Base-by-base conservation (phyloP, 2,329 filamentous ascomycete genomes). In the Westerdykella sp. region DNA sequence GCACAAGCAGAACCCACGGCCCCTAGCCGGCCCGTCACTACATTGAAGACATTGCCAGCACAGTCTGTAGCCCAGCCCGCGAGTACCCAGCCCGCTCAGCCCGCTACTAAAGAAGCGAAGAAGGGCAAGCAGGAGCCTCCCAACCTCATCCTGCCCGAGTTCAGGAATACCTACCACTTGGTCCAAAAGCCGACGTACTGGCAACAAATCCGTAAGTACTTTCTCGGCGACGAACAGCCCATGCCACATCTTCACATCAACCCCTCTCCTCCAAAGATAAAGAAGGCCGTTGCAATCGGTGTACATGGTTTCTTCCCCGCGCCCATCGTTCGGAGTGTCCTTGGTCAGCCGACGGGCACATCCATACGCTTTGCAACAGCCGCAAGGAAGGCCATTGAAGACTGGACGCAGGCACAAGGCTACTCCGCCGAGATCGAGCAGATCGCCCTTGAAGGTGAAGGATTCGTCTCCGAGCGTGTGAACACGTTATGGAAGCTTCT, bases 241-340 rank as follows among this genome's bases (percentile, higher is more conserved):
- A 65, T 75, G 6, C 73, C 79, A 3, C 75, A 96, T 62, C 80
- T 96, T 5, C 84, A 81, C 52, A 77, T 87, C 25, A 70, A 80
- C 6, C 81, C 81, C 36, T 79, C 85, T 6, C 74, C 80, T 0
- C 85, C 81, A 1, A 84, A 78, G 51, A 81, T 97, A 37, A 87
- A 81, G 59, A 93, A 85, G 53, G 93, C 93, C 11, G 76, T 98
- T 5, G 89, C 90, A 1, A 95, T 98, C 53, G 93, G 93, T 32
- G 81, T 98, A 1, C 93, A 98, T 65, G 93, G 93, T 1, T 85
- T 95, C 47, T 96, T 97, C 53, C 93, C 93, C 1, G 88, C 88
- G 0, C 80, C 85, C 0, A 79, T 94, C 34, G 76, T 98, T 30
- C 84, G 93, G n/a, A 85, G 84, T 15, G 85, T 98, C 54, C 83